Evolutionary conservation across 306 rosid genomes (phyloP).

Genomic region (Vigna angularis): DNA sequence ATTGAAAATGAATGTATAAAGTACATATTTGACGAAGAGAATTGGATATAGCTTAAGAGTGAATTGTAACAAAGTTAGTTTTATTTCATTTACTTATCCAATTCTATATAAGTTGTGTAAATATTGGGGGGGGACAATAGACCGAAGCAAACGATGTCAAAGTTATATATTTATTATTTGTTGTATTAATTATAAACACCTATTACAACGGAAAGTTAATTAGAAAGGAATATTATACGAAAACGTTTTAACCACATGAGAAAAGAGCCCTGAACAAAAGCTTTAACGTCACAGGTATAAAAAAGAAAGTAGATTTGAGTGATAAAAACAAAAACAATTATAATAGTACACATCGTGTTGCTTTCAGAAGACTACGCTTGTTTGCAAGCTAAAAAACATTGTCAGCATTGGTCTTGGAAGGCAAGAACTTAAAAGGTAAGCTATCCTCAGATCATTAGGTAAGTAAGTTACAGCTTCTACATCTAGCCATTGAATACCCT

Average conservation of each 20-base stretch:
- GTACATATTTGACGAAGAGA: no score
- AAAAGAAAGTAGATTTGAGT: not conserved
- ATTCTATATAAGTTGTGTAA: no score
- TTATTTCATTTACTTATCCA: no score
- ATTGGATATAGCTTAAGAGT: no score
- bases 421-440: conserved; percentile 61
- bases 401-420: conserved; percentile 53
- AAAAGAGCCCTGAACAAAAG: not conserved
- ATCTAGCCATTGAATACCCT: conserved; percentile 40
- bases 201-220: not conserved
- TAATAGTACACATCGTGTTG: conserved; percentile 17
- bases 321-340: not conserved
- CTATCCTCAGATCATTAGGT: conserved; percentile 63
- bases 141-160: not conserved
- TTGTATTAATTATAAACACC: not conserved
- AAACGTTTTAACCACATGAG: not conserved
- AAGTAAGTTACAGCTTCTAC: conserved; percentile 57
- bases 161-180: not conserved
- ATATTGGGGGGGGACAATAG: not conserved
- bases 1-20: no score
- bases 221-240: not conserved
- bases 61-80: no score
- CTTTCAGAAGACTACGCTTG: conserved; percentile 35
- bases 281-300: not conserved
- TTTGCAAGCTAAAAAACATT: conserved; percentile 3